Conservation (phyloP, 768 basidiomycete genomes). For the Mycena haematopus region DNA sequence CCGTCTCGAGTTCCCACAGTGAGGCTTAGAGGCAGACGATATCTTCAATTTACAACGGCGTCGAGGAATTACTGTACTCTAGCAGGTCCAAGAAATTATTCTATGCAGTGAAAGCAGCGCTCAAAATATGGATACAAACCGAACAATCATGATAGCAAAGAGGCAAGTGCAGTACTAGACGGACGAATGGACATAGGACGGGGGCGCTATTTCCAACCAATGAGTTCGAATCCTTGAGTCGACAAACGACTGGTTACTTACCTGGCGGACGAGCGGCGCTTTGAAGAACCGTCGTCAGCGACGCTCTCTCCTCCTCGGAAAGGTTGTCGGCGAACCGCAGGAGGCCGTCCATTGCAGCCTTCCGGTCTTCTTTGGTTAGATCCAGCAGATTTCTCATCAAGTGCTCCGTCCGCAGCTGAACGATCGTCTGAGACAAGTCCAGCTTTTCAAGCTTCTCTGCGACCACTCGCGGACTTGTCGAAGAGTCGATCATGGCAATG, state of each 20-base stretch:
- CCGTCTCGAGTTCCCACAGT: neutral
- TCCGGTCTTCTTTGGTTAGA: conserved; percentile 75
- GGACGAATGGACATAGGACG: conserved; percentile 18
- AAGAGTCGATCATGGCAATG: conserved; percentile 60
- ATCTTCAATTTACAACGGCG: conserved; percentile 1
- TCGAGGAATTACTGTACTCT: neutral
- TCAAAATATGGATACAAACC: conserved; percentile 4
- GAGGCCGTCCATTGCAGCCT: conserved; percentile 77
- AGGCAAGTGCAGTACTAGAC: neutral
- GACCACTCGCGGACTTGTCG: conserved; percentile 59
- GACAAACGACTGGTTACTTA: conserved; percentile 40
- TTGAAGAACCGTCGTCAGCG: conserved; percentile 67
- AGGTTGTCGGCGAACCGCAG: conserved; percentile 75
- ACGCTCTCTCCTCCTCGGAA: conserved; percentile 72
- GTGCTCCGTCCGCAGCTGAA: conserved; percentile 73
- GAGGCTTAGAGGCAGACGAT: neutral
- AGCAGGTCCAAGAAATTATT: conserved; percentile 12
- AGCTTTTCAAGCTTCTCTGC: conserved; percentile 75
- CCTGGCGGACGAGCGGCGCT: conserved; percentile 63
- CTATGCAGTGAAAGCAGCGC: conserved; percentile 11
- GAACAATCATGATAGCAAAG: neutral
- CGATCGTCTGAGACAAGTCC: conserved; percentile 66
- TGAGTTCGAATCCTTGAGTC: neutral
- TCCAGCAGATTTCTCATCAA: conserved; percentile 70
- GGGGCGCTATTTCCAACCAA: conserved; percentile 6